Conservation (phyloP, 352 stramenopile species). For the Phytopythium mirpurense region DNA sequence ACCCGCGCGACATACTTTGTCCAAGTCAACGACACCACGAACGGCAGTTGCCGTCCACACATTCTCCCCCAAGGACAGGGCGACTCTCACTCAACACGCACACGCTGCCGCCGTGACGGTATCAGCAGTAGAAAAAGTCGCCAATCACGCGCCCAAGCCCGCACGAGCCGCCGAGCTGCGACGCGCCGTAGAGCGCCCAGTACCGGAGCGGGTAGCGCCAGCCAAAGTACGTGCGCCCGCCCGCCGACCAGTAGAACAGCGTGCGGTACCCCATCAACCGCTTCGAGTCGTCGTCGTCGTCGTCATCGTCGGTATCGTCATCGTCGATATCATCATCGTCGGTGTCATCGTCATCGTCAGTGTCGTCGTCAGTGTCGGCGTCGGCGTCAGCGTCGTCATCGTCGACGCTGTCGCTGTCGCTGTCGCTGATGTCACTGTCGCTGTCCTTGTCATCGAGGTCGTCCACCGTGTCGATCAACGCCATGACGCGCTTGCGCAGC, state of each 20-base stretch:
- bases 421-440: neutral
- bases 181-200: neutral
- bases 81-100: neutral
- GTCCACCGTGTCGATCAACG: neutral
- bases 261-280: conserved; percentile 3
- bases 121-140: conserved; percentile 5
- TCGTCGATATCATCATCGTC: neutral
- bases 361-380: neutral
- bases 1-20: neutral
- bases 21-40: neutral
- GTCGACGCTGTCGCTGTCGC: neutral
- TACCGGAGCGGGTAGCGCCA: conserved; percentile 7
- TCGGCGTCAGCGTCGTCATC: neutral
- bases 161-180: neutral
- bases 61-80: no score
- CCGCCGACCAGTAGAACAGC: conserved; percentile 5
- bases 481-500: neutral
- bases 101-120: neutral
- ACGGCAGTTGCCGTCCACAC: neutral
- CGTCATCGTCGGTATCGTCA: neutral
- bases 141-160: neutral
- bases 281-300: neutral
- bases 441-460: no score
- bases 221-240: neutral
- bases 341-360: neutral